phyloP scores from a whole-genome alignment of 441 rosid genomes.

The Capsella rubella region DNA sequence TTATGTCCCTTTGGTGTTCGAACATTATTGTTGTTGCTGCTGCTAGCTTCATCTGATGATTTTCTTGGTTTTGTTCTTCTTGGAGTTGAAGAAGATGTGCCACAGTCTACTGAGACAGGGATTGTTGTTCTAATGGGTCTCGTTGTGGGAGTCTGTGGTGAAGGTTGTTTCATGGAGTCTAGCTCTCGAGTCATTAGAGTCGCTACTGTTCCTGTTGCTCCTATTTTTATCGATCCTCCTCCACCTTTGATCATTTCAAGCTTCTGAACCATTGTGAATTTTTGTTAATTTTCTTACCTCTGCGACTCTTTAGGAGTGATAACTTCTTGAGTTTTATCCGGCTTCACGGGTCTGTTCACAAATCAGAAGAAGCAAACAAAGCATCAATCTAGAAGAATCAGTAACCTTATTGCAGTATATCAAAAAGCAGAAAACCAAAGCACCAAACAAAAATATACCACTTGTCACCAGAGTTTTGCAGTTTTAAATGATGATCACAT shows the following conservation, averaged over 20 bases:
- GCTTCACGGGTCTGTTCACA: slow-evolving; percentile 15
- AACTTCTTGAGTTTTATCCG: slow-evolving; percentile 3
- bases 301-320: background rate
- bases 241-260: slow-evolving; percentile 78
- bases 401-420: background rate
- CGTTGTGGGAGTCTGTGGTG: slow-evolving; percentile 53
- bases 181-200: slow-evolving; percentile 84
- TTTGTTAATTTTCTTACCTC: slow-evolving; percentile 15
- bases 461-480: background rate
- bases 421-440: background rate
- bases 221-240: slow-evolving; percentile 85
- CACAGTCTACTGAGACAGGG: slow-evolving; percentile 63
- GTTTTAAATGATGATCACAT: too few relatives aligned
- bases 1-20: slow-evolving; percentile 56
- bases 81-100: slow-evolving; percentile 54
- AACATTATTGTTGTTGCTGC: slow-evolving; percentile 48
- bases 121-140: slow-evolving; percentile 51
- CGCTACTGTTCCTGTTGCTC: slow-evolving; percentile 83
- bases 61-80: slow-evolving; percentile 63
- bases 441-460: background rate
- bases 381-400: background rate
- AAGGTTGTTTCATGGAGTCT: slow-evolving; percentile 58
- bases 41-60: slow-evolving; percentile 72
- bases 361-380: slow-evolving; percentile 11
- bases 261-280: slow-evolving; percentile 64